These are phyloP conservation scores for Termitomyces bulborhizus DNA, from an alignment of 768 basidiomycete species.

Conservation along the genomic window DNA sequence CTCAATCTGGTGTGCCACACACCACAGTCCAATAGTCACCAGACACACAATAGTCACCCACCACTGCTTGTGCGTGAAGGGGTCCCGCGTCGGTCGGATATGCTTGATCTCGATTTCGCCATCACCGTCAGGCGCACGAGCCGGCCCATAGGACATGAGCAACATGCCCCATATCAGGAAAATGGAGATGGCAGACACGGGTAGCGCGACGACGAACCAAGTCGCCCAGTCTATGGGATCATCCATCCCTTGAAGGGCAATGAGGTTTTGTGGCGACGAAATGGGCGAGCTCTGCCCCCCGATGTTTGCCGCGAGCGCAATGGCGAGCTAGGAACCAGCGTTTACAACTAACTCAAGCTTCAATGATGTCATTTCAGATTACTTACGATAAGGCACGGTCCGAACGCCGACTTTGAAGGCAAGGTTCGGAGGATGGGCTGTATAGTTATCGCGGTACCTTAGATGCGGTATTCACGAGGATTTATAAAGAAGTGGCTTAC, in stretches of 20 bases:
- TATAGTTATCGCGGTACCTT: not conserved
- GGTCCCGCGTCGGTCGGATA: slow-evolving; percentile 78
- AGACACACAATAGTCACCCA: slow-evolving; percentile 85
- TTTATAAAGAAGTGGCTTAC: slow-evolving; percentile 39
- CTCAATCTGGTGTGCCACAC: slow-evolving; percentile 76
- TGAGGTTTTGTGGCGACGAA: slow-evolving; percentile 96
- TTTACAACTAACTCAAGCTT: not conserved
- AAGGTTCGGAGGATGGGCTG: slow-evolving; percentile 93
- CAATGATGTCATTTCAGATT: not conserved
- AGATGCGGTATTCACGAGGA: not conserved
- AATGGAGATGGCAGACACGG: slow-evolving; percentile 83
- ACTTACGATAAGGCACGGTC: slow-evolving; percentile 86
- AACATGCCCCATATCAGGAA: slow-evolving; percentile 90
- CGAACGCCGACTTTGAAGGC: slow-evolving; percentile 81
- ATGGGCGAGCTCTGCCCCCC: slow-evolving; percentile 97
- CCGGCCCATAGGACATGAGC: slow-evolving; percentile 73
- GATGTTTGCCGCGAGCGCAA: slow-evolving; percentile 97
- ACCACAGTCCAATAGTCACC: slow-evolving; percentile 86
- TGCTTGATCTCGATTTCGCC: slow-evolving; percentile 78
- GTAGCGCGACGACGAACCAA: slow-evolving; percentile 94
- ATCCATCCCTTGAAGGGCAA: slow-evolving; percentile 85
- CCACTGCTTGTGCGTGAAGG: slow-evolving; percentile 80
- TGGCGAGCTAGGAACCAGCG: slow-evolving; percentile 60
- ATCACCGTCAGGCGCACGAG: slow-evolving; percentile 64
- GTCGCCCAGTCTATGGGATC: slow-evolving; percentile 79